Conservation (phyloP, 1,284 basidiomycete genomes). For the Moniliophthora roreri region DNA sequence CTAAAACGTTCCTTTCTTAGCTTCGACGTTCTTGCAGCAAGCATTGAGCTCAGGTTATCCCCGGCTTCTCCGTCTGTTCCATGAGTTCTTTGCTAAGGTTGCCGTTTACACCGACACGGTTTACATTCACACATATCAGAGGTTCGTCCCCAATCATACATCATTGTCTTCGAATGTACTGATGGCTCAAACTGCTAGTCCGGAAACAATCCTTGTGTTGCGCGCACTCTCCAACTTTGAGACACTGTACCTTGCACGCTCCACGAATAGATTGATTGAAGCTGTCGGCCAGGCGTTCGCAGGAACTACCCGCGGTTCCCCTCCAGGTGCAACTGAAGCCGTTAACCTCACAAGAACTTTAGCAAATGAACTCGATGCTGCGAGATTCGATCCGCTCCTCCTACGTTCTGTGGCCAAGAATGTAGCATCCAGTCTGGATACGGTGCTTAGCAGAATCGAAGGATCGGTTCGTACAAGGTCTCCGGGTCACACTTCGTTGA, state of each 20-base stretch:
- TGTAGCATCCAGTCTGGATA: constrained; percentile 65
- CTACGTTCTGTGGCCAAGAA: constrained; percentile 78
- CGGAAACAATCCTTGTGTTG: constrained; percentile 87
- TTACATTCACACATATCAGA: constrained; percentile 82
- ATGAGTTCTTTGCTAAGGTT: constrained; percentile 95
- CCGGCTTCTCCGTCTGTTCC: constrained; percentile 83
- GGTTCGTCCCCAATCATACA: constrained; percentile 44
- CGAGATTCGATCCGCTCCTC: constrained; percentile 89
- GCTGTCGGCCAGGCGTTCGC: constrained; percentile 72
- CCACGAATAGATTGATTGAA: constrained; percentile 79
- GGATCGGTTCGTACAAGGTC: constrained; percentile 51
- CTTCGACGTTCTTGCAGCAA: constrained; percentile 83
- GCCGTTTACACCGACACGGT: constrained; percentile 92
- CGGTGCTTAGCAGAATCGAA: constrained; percentile 63
- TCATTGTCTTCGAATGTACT: neutral
- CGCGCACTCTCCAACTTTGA: constrained; percentile 84
- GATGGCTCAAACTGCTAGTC: constrained; percentile 42
- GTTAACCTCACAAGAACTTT: constrained; percentile 73
- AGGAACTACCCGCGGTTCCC: constrained; percentile 60
- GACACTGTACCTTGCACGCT: constrained; percentile 81
- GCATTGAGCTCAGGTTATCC: constrained; percentile 86
- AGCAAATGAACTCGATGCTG: constrained; percentile 90
- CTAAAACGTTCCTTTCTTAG: constrained; percentile 35
- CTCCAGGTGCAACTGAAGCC: constrained; percentile 78
- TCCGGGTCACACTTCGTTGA: neutral